Percentiles rank a stretch among this genome's conserved stretches.
Conservation (phyloP, 2,329 filamentous ascomycete genomes). For the Rutstroemia sp. region DNA sequence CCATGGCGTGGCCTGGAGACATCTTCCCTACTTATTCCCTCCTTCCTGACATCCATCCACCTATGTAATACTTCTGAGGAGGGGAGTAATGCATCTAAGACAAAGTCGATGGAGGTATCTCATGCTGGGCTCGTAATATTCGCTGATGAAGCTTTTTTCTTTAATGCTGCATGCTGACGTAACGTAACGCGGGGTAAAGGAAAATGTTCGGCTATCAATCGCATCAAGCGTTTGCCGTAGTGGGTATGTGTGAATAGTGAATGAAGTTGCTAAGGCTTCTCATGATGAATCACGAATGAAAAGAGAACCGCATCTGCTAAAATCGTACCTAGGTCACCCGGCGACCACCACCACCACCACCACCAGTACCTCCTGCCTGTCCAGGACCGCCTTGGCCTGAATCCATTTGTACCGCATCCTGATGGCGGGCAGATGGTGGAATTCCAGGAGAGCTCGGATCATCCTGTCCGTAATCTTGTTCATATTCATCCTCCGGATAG, state of each 20-base stretch:
- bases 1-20: neutral
- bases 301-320: neutral
- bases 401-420: neutral
- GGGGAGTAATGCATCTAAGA: conserved; percentile 6
- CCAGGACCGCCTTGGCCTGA: neutral
- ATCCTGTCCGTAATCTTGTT: conserved; percentile 34
- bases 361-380: neutral
- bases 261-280: neutral
- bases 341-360: conserved; percentile 3
- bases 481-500: conserved; percentile 41
- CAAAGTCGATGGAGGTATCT: conserved; percentile 1
- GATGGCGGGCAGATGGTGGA: neutral
- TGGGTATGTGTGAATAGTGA: neutral
- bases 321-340: neutral
- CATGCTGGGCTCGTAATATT: conserved; percentile 3
- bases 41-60: neutral
- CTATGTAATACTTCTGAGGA: conserved; percentile 1
- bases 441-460: conserved; percentile 1
- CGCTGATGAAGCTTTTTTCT: neutral
- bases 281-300: neutral
- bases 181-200: neutral
- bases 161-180: conserved; percentile 3
- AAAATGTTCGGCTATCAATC: neutral
- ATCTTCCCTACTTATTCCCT: neutral
- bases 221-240: neutral